Base-by-base conservation (phyloP, 495 filamentous ascomycete genomes). In the Aspergillus incahuasiensis region DNA sequence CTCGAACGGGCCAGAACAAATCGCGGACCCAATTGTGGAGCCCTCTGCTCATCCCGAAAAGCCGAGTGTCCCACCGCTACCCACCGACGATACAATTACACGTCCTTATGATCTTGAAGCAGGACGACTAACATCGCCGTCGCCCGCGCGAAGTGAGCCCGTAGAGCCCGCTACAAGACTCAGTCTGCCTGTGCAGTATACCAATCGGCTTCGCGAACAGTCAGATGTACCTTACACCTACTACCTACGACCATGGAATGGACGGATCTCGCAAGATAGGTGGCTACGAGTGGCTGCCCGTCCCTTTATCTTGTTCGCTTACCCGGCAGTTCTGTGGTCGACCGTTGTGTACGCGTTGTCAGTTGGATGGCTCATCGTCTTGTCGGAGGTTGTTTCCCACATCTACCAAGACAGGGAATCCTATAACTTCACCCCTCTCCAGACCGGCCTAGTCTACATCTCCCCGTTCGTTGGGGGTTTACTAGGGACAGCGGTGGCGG, bases 311-410 rank as follows among this genome's bases (percentile, higher is more conserved):
- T 78, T 97, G 6, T 95, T 86, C 64, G 81, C 84, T 1, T 97
- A 97, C 64, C 94, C 94, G 0, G 79, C 89, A 0, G 87, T 98
- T 13, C 82, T 98, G 20, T 98, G 92, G 92, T 92, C 88, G 35
- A 75, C 91, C 0, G 78, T 88, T 0, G 84, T 97, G 28, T 98
- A 98, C 68, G 74, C 91, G 0, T 84, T 94, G 59, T 91, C 88
- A 5, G 82, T 97, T n/a, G 92, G 92, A 16, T 97, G 92, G 94
- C 76, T 98, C 42, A 96, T 98, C 56, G 88, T 97, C 25, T 82
- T 97, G 12, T 97, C 94, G 1, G 91, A 97, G 69, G 86, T 86
- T 0, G 83, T 96, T 0, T 82, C 89, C 0, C 75, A 81, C 42
- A 89, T 95, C 58, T 97, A 86, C 71, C 82, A 88, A 50, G 76